Evolutionary conservation across 768 basidiomycete species (phyloP).

Genomic region (Coprinopsis sp.): DNA sequence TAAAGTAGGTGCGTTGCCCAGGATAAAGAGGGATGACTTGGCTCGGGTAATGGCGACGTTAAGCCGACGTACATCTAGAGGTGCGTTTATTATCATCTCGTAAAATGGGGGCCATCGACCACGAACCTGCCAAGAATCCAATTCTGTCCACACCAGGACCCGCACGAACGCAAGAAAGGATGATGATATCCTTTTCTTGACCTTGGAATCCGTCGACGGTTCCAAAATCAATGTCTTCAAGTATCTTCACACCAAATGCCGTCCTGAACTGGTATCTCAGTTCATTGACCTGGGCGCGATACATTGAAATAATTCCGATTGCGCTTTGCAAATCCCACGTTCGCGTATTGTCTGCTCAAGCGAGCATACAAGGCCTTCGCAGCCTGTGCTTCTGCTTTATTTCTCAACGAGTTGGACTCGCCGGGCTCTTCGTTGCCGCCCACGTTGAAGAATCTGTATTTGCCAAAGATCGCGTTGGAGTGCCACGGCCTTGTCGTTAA

Average conservation of each 20-base stretch:
- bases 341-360: conserved; percentile 58
- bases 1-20: conserved; percentile 87
- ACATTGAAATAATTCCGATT: conserved; percentile 85
- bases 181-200: conserved; percentile 98
- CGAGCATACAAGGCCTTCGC: conserved; percentile 76
- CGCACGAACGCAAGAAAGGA: conserved; percentile 93
- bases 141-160: conserved; percentile 78
- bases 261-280: conserved; percentile 64
- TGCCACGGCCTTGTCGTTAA: conserved; percentile 92
- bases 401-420: conserved; percentile 67
- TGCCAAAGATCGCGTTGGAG: conserved; percentile 64
- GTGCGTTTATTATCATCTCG: conserved; percentile 5
- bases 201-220: conserved; percentile 99
- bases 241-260: conserved; percentile 67
- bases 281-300: conserved; percentile 82
- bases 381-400: conserved; percentile 65
- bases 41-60: conserved; percentile 99
- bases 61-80: conserved; percentile 77
- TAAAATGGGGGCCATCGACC: neutral
- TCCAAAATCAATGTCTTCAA: conserved; percentile 81
- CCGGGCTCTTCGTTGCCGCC: conserved; percentile 61
- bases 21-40: conserved; percentile 87
- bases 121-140: conserved; percentile 81
- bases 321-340: conserved; percentile 38
- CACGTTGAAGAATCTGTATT: conserved; percentile 89